Conservation (phyloP, 164 flowering plant species). For the Houttuynia cordata region DNA sequence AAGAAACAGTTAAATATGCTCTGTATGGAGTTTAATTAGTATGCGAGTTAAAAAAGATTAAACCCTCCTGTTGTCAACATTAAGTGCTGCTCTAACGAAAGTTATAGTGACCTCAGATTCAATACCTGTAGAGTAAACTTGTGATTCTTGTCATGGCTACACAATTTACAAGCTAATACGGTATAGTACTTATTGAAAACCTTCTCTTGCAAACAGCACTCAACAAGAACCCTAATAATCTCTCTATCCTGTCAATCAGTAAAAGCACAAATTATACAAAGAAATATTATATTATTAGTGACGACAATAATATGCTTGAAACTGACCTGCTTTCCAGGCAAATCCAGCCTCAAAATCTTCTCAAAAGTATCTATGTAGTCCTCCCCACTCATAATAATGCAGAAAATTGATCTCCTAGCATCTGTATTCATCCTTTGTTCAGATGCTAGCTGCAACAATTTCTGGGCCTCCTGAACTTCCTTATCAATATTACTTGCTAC, state of each 20-base stretch:
- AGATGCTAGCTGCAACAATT: constrained; percentile 81
- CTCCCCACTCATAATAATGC: constrained; percentile 80
- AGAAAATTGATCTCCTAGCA: constrained; percentile 76
- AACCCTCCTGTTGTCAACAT: too few species aligned
- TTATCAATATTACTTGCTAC: constrained; percentile 65
- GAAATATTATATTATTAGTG: neutral
- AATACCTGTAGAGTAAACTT: constrained; percentile 87
- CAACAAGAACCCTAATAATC: constrained; percentile 76
- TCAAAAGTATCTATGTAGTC: constrained; percentile 84
- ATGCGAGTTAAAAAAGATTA: too few species aligned
- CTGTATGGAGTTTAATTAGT: too few species aligned
- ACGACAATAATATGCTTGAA: neutral
- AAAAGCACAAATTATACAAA: neutral
- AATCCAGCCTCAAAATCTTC: constrained; percentile 73
- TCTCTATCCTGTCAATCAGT: constrained; percentile 70
- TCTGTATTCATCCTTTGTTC: constrained; percentile 94
- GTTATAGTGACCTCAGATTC: neutral
- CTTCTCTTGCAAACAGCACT: constrained; percentile 89
- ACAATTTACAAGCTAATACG: constrained; percentile 73
- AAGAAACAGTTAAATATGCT: too few species aligned
- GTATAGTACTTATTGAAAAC: constrained; percentile 83
- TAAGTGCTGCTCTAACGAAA: neutral
- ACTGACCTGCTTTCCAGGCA: constrained; percentile 81
- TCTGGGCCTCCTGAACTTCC: constrained; percentile 71
- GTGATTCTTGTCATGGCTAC: constrained; percentile 88